Conservation (phyloP, 2,329 filamentous ascomycete genomes). For the Claviceps maximensis region DNA sequence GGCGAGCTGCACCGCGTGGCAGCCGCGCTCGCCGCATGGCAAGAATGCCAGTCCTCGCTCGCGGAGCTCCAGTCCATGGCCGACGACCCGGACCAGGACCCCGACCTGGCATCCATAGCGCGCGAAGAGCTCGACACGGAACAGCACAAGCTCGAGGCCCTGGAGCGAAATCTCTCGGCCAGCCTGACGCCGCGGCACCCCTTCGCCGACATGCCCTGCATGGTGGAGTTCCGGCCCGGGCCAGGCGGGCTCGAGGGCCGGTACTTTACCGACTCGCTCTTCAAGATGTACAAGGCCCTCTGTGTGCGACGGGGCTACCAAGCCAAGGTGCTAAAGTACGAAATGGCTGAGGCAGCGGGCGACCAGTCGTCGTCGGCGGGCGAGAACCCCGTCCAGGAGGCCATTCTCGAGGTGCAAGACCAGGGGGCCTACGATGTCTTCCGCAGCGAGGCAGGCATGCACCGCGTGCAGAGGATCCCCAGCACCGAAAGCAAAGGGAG, state of each 20-base stretch:
- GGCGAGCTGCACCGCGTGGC: constrained; percentile 49
- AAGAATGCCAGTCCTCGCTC: constrained; percentile 38
- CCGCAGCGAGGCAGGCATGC: constrained; percentile 82
- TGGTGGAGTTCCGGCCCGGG: constrained; percentile 84
- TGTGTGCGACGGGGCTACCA: constrained; percentile 58
- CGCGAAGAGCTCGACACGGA: constrained; percentile 68
- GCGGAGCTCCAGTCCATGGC: constrained; percentile 40
- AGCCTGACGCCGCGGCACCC: constrained; percentile 78
- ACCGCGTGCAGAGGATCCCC: constrained; percentile 87
- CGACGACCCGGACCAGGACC: constrained; percentile 33
- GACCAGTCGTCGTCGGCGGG: constrained; percentile 37
- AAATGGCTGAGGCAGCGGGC: constrained; percentile 54
- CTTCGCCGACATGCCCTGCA: constrained; percentile 78
- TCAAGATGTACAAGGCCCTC: constrained; percentile 79
- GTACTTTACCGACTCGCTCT: constrained; percentile 74
- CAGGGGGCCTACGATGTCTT: constrained; percentile 69
- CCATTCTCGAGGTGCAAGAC: constrained; percentile 69
- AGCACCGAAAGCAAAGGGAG: constrained; percentile 83
- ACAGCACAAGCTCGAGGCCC: constrained; percentile 42
- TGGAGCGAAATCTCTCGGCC: constrained; percentile 57
- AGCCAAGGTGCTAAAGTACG: constrained; percentile 63
- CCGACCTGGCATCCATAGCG: constrained; percentile 65
- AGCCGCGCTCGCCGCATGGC: constrained; percentile 44
- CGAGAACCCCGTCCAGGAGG: constrained; percentile 68
- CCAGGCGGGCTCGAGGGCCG: constrained; percentile 85